phyloP scores from a whole-genome alignment of 2,329 filamentous ascomycete species.

The Alternaria ventricosa region DNA sequence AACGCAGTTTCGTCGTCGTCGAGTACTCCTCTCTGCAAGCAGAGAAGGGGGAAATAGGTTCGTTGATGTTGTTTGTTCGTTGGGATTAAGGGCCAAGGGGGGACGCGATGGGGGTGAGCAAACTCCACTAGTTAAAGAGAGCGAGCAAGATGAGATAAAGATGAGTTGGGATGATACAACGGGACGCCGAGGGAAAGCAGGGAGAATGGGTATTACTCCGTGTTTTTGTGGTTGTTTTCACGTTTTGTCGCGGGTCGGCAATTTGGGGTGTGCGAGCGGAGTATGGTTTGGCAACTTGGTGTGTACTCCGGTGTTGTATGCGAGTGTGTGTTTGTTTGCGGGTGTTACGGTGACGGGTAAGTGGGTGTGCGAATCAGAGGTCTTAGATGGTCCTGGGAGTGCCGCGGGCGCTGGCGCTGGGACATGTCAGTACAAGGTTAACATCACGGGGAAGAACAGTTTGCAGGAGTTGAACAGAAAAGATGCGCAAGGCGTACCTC shows the following conservation, averaged over 20 bases:
- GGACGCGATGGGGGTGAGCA: constrained; percentile 36
- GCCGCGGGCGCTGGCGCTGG: constrained; percentile 28
- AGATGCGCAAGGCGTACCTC: constrained; percentile 55
- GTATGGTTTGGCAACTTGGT: constrained; percentile 18
- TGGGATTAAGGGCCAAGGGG: constrained; percentile 12
- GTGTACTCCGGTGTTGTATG: constrained; percentile 23
- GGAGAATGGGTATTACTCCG: constrained; percentile 32
- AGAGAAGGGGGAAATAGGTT: constrained; percentile 18
- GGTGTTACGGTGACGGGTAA: constrained; percentile 21
- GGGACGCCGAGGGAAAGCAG: constrained; percentile 36
- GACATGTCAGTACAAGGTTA: constrained; percentile 15
- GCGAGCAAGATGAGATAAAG: constrained; percentile 18
- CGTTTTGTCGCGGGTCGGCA: constrained; percentile 32
- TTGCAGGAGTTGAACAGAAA: constrained; percentile 8
- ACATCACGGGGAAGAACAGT: constrained; percentile 11
- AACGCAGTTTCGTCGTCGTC: constrained; percentile 44
- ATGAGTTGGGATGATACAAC: constrained; percentile 28
- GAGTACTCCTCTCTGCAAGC: constrained; percentile 41
- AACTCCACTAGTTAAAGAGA: constrained; percentile 27
- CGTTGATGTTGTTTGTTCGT: constrained; percentile 9
- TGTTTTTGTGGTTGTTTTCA: constrained; percentile 43
- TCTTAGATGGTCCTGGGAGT: constrained; percentile 37
- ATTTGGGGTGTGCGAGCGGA: constrained; percentile 25
- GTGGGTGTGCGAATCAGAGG: constrained; percentile 17
- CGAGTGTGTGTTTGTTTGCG: constrained; percentile 15